Percentiles rank a stretch among this genome's conserved stretches.
Evolutionary conservation across 441 rosid genomes (phyloP).

Genomic region (Rhodomyrtus psidioides): DNA sequence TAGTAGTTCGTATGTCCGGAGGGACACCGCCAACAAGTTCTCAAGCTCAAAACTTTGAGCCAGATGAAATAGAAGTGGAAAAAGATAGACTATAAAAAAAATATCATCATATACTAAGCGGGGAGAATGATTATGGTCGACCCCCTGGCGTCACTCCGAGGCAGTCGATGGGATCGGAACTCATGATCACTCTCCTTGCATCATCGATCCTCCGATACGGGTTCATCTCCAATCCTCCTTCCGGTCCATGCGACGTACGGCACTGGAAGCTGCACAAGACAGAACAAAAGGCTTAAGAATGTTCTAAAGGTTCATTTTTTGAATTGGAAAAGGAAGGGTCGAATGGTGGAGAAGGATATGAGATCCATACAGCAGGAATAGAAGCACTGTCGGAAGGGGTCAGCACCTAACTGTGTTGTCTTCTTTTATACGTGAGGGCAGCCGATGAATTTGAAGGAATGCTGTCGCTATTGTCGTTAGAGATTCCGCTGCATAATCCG

Average conservation of each 20-base stretch:
- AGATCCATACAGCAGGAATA: conserved; percentile 14
- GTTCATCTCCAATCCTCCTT: neutral
- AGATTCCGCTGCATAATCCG: neutral
- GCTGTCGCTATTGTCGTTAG: neutral
- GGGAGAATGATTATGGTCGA: neutral
- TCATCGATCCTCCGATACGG: neutral
- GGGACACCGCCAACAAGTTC: neutral
- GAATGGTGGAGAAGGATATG: neutral
- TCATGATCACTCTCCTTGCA: neutral
- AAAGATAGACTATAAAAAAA: neutral
- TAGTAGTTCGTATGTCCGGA: neutral
- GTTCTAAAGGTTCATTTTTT: neutral
- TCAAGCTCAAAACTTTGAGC: neutral
- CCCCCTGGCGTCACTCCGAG: neutral
- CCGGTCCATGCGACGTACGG: neutral
- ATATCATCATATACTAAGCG: neutral
- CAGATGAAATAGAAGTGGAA: neutral
- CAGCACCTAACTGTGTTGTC: conserved; percentile 7
- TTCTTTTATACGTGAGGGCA: conserved; percentile 35
- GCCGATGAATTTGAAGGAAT: conserved; percentile 13
- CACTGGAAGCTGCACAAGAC: neutral
- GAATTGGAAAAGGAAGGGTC: neutral
- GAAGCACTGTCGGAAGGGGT: neutral
- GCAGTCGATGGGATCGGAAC: neutral
- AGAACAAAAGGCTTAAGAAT: neutral